Conservation (phyloP, 1,139 yeast genomes). For the Eremothecium gossypii region DNA sequence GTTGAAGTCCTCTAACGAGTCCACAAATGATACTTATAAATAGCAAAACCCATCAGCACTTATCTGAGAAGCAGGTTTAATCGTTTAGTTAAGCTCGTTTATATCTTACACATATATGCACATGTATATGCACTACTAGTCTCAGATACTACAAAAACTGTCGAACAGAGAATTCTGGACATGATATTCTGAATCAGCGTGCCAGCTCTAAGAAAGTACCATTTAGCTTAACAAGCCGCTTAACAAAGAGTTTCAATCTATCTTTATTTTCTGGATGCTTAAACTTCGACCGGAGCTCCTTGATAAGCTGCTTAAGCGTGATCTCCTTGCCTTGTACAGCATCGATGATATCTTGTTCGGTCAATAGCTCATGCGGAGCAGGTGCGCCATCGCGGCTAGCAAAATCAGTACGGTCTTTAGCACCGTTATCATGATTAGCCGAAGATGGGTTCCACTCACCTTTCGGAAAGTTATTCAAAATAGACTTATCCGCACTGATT, state of each 20-base stretch:
- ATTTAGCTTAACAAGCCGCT: slow-evolving; percentile 56
- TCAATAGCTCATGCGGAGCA: slow-evolving; percentile 31
- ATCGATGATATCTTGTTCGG: slow-evolving; percentile 62
- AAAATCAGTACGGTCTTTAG: slow-evolving; percentile 18
- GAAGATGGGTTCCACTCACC: slow-evolving; percentile 73
- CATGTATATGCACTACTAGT: no score
- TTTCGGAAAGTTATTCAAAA: slow-evolving; percentile 58
- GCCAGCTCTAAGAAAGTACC: slow-evolving; percentile 59
- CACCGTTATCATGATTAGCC: slow-evolving; percentile 39
- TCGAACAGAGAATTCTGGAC: no score
- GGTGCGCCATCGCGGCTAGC: slow-evolving; percentile 4
- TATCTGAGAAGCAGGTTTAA: no score
- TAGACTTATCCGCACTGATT: slow-evolving; percentile 52
- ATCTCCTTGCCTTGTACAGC: slow-evolving; percentile 56
- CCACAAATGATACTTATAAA: background rate
- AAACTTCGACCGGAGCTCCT: slow-evolving; percentile 53
- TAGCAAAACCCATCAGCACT: no score
- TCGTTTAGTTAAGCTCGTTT: no score
- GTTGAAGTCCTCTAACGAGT: slow-evolving; percentile 27
- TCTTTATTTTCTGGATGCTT: slow-evolving; percentile 62
- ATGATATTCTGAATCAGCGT: slow-evolving; percentile 23
- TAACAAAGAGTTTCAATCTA: slow-evolving; percentile 58
- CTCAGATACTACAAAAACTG: no score
- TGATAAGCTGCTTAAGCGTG: slow-evolving; percentile 57
- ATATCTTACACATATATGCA: no score